These are phyloP conservation scores for Papiliotrema nemorosa DNA, from an alignment of 1,284 basidiomycete species.

Conservation along the genomic window DNA sequence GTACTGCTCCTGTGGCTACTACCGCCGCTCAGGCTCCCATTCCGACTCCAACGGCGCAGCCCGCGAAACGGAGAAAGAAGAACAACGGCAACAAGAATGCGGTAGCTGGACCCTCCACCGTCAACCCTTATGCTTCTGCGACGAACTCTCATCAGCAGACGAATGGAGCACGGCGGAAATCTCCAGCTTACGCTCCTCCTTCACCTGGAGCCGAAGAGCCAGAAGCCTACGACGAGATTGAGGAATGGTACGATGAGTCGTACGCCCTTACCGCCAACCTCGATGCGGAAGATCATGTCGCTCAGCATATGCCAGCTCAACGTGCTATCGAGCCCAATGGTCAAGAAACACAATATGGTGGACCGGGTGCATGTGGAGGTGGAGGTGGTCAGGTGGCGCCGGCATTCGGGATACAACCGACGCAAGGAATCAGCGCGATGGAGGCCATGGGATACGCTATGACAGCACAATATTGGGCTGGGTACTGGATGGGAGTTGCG, in stretches of 20 bases:
- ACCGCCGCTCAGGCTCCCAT: background rate
- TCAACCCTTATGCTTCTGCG: conserved; percentile 2
- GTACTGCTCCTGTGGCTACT: background rate
- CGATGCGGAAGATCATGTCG: background rate
- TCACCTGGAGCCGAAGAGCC: conserved; percentile 2
- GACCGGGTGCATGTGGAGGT: too few relatives aligned
- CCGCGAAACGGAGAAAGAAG: background rate
- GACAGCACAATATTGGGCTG: conserved; percentile 47
- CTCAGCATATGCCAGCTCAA: background rate
- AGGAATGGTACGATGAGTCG: conserved; percentile 5
- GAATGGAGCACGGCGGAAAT: background rate
- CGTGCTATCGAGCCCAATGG: background rate
- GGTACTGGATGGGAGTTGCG: conserved; percentile 48
- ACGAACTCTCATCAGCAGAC: background rate
- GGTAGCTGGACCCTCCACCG: background rate
- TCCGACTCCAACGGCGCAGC: background rate
- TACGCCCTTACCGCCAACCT: background rate
- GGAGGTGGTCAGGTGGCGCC: too few relatives aligned
- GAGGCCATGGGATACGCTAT: conserved; percentile 40
- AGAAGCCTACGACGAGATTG: background rate
- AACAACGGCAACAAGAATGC: background rate
- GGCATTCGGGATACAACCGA: conserved; percentile 11
- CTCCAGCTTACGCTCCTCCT: conserved; percentile 19
- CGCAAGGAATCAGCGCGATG: conserved; percentile 14
- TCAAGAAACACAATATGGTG: too few relatives aligned